Base-by-base conservation (phyloP, 2,329 filamentous ascomycete species). In the Diaporthe destruens region DNA sequence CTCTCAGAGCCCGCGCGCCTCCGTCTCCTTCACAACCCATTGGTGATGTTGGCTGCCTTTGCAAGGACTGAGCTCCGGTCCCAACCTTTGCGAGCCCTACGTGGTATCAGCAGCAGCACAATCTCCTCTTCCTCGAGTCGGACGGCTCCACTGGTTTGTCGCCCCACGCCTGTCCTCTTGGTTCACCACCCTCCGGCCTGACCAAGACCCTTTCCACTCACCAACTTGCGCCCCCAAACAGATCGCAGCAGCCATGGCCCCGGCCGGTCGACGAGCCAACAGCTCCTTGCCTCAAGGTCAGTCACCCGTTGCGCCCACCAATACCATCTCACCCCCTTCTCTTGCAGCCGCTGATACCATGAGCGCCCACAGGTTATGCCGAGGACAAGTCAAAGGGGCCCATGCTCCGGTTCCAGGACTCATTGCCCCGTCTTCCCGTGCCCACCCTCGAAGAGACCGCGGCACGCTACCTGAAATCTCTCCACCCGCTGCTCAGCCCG, bases 341-440 rank as follows among this genome's bases (percentile, higher is more conserved):
- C 36, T 23, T n/a, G 44, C 39, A 12, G 16, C 23, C 42, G 70
- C 74, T 74, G 42, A 74, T 53, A 49, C 20, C 34, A 56, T 18
- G 59, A 42, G 69, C 67, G 23, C 75, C 74, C 47, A 11, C 78
- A 94, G 93, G 92, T 78, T 96, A 96, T 84, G 90, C 87, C 79
- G 94, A 96, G 84, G 93, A 96, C 82, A 87, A 88, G 78, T 91
- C 90, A 78, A 95, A 94, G 81, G 93, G 93, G 69, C 86, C 90
- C 59, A 96, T 94, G 93, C 87, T 96, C 77, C 90, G 94, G 77
- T 97, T 93, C 82, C 93, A 97, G 81, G 93, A 95, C 49, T 96
- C 93, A n/a, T 89, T 97, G 42, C 94, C 94, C 56, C 88, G 87
- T 49, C 87, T 97, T 36, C 94, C 94, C 18, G 93, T 96, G 5